Conservation (phyloP, 768 basidiomycete species). For the Leccinum variicolor region DNA sequence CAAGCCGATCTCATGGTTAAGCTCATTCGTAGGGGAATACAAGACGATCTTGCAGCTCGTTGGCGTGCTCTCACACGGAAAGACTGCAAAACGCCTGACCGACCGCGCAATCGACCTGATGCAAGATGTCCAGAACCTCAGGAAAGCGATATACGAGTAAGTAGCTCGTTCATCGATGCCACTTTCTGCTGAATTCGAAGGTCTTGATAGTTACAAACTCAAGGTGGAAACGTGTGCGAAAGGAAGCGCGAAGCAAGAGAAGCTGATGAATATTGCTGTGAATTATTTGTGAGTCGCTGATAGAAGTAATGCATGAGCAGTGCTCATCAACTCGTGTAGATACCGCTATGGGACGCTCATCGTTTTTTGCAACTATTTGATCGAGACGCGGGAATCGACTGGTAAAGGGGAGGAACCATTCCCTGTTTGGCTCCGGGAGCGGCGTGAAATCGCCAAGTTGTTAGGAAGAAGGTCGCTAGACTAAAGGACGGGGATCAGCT, state of each 20-base stretch:
- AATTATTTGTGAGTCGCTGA: conserved; percentile 73
- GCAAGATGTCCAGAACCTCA: conserved; percentile 96
- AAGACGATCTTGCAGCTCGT: conserved; percentile 95
- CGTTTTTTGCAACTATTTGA: conserved; percentile 91
- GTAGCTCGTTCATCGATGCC: conserved; percentile 24
- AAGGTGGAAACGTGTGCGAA: conserved; percentile 82
- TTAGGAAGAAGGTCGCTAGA: conserved; percentile 69
- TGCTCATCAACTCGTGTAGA: conserved; percentile 34
- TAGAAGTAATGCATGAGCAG: conserved; percentile 4
- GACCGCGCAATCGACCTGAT: conserved; percentile 88
- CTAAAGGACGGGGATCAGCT: conserved; percentile 27
- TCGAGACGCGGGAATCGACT: conserved; percentile 55
- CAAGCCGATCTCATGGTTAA: not conserved
- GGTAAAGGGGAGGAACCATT: conserved; percentile 51
- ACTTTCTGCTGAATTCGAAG: conserved; percentile 2
- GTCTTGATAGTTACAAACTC: conserved; percentile 72
- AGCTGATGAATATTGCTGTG: conserved; percentile 70
- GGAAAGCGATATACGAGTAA: conserved; percentile 93
- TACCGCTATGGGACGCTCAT: conserved; percentile 91
- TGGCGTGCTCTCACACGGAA: conserved; percentile 87
- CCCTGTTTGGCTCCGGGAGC: conserved; percentile 78
- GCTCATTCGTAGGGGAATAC: conserved; percentile 74
- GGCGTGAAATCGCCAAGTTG: conserved; percentile 79
- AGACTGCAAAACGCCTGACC: conserved; percentile 85
- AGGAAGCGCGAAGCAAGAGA: conserved; percentile 72